A percentile compares a stretch with the other conserved stretches of the same genome.
Evolutionary conservation across 1,284 basidiomycete genomes (phyloP).

Genomic region (Malassezia japonica): DNA sequence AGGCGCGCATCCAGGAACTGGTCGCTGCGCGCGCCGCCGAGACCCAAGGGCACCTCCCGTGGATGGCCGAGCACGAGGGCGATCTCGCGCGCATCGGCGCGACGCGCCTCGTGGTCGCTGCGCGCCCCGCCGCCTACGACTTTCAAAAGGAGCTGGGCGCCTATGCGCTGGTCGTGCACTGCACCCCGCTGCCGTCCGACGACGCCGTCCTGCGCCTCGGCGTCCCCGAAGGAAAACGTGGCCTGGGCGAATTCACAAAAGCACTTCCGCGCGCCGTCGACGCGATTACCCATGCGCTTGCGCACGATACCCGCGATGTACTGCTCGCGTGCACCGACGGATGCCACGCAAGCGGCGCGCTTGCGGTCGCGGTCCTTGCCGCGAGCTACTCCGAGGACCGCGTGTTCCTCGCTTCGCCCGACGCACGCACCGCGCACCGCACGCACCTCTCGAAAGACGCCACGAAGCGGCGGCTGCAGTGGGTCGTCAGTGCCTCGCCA

Average conservation of each 20-base stretch:
- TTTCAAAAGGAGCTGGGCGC: not conserved
- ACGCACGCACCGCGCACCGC: constrained; percentile 6
- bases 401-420: constrained; percentile 6
- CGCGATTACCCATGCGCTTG: constrained; percentile 4
- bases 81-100: not conserved
- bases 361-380: constrained; percentile 22
- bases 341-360: constrained; percentile 21
- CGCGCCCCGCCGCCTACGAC: not conserved
- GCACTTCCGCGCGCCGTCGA: constrained; percentile 21
- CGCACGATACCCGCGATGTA: not conserved
- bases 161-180: constrained; percentile 6
- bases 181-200: not conserved
- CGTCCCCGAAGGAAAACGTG: constrained; percentile 19
- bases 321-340: constrained; percentile 20
- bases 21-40: constrained; percentile 30
- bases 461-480: constrained; percentile 15
- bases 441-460: constrained; percentile 8
- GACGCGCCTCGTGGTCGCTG: not conserved
- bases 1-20: constrained; percentile 53
- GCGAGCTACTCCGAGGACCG: constrained; percentile 40
- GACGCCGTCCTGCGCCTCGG: not conserved
- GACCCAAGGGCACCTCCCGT: not conserved
- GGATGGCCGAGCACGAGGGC: not conserved
- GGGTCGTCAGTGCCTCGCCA: constrained; percentile 7
- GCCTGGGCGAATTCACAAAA: constrained; percentile 18